These are phyloP conservation scores for Acanthamoeba sp. DNA, from an alignment of 208 protist species.

Conservation along the genomic window DNA sequence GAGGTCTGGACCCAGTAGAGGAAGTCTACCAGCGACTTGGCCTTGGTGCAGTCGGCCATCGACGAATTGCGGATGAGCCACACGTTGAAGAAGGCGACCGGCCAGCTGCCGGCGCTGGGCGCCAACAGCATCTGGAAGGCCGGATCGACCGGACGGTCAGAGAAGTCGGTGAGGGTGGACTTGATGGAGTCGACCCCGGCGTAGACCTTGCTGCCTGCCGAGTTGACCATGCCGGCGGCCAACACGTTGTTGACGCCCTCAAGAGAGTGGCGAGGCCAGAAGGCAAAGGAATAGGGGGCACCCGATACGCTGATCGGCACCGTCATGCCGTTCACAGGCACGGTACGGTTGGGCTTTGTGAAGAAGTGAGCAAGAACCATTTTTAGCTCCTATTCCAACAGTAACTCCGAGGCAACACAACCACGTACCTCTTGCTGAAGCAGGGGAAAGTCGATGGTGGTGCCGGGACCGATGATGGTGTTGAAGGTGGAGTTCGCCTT, in stretches of 20 bases:
- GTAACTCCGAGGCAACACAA: no score
- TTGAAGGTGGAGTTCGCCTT: background rate
- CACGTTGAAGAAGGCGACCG: constrained; percentile 3
- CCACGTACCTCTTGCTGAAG: background rate
- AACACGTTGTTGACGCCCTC: constrained; percentile 25
- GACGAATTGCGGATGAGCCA: background rate
- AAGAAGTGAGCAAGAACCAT: no score
- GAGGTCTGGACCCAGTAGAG: constrained; percentile 7
- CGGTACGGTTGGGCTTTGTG: background rate
- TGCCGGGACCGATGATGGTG: background rate
- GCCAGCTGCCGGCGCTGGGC: constrained; percentile 11
- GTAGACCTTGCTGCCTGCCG: background rate
- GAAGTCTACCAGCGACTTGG: background rate
- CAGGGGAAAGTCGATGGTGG: background rate
- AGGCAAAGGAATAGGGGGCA: background rate
- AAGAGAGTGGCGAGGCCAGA: constrained; percentile 27
- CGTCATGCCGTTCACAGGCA: background rate
- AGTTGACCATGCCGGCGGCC: background rate
- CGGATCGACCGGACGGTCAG: background rate
- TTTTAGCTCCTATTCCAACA: no score
- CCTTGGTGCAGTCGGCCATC: constrained; percentile 38
- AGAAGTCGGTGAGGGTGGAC: background rate
- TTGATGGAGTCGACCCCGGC: background rate
- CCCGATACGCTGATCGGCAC: background rate
- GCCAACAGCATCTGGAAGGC: constrained; percentile 34